A percentile compares a stretch with the other conserved stretches of the same genome.
phyloP scores from a whole-genome alignment of 345 rosid genomes.

The Passiflora organensis region DNA sequence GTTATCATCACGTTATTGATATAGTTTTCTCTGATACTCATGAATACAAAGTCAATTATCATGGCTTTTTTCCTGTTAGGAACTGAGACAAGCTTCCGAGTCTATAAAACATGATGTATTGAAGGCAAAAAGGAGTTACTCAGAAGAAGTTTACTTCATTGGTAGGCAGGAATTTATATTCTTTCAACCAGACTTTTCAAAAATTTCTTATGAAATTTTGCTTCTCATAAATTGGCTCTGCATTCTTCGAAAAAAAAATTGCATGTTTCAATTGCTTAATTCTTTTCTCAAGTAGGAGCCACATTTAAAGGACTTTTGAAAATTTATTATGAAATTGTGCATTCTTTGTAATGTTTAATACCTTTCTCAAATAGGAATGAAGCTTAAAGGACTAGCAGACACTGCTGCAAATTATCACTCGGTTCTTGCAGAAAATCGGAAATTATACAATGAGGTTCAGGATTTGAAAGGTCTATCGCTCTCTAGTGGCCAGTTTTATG shows the following conservation, averaged over 20 bases:
- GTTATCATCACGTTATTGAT: conserved; percentile 9
- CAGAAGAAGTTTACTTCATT: conserved; percentile 54
- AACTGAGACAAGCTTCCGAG: conserved; percentile 50
- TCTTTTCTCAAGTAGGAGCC: conserved; percentile 38
- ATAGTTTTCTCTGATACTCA: conserved; percentile 6
- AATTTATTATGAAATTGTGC: too few species aligned
- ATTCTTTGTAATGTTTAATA: background rate
- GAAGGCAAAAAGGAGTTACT: conserved; percentile 51
- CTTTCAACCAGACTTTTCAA: background rate
- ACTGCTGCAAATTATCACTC: conserved; percentile 81
- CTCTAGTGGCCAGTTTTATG: conserved; percentile 1
- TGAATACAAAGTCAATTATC: conserved; percentile 6
- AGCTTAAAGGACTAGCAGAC: conserved; percentile 71
- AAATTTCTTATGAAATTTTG: background rate
- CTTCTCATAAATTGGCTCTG: conserved; percentile 10
- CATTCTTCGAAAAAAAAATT: background rate
- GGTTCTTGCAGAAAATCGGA: conserved; percentile 80
- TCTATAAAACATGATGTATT: conserved; percentile 64
- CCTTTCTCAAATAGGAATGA: conserved; percentile 43
- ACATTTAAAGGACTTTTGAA: conserved; percentile 81
- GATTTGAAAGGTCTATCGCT: conserved; percentile 75
- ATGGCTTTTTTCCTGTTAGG: conserved; percentile 40
- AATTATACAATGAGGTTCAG: conserved; percentile 86
- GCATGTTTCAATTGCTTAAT: background rate
- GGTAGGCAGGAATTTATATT: conserved; percentile 37